These are phyloP conservation scores for Hippophae rhamnoides DNA, from an alignment of 306 rosid genomes.

Conservation along the genomic window DNA sequence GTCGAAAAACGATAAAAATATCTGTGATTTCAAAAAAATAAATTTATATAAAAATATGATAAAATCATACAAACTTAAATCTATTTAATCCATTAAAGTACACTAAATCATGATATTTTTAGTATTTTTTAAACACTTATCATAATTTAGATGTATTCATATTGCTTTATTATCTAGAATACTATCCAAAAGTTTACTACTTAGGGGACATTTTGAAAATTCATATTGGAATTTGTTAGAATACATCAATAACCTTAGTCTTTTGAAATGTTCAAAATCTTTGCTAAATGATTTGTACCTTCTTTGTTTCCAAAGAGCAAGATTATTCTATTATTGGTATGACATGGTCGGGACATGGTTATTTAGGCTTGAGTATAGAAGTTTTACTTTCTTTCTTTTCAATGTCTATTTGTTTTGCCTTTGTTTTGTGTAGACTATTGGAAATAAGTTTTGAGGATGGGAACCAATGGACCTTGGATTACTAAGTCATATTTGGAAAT, in stretches of 20 bases:
- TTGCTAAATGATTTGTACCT: background rate
- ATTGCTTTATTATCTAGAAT: no score
- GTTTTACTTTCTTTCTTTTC: background rate
- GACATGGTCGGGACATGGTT: background rate
- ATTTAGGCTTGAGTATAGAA: background rate
- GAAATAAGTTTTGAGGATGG: constrained; percentile 78
- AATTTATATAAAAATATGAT: no score
- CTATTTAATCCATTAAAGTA: no score
- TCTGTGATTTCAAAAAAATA: no score
- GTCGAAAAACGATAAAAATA: no score
- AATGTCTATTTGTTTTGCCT: background rate
- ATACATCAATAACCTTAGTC: background rate
- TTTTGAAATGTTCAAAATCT: background rate
- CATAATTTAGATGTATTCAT: no score
- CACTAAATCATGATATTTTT: no score
- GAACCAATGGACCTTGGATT: constrained; percentile 75
- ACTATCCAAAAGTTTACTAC: background rate
- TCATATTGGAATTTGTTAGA: background rate
- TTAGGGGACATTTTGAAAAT: background rate
- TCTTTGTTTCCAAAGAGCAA: background rate
- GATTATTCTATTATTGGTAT: background rate
- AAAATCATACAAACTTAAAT: no score
- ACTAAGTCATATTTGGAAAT: constrained; percentile 93
- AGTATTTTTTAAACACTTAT: no score
- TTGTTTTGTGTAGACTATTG: constrained; percentile 60